Base-by-base conservation (phyloP, 352 stramenopile genomes). In the Pythium phragmitis region DNA sequence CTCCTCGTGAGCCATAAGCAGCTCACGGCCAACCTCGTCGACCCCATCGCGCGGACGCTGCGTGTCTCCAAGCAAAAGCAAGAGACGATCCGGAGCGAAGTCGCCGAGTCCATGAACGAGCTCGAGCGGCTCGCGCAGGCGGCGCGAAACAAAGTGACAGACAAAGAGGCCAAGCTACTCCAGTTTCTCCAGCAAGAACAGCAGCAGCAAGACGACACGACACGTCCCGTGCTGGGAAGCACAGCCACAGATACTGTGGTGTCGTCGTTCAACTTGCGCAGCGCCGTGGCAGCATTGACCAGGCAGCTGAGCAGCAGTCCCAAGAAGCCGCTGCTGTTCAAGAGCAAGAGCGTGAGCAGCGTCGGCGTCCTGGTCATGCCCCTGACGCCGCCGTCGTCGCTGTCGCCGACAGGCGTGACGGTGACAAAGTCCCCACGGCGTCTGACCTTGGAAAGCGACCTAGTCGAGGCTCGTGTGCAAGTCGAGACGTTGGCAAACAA, bases 21-120 rank as follows among this genome's bases (percentile, higher is more conserved):
- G 34, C 59, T 80, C 39, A 76, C 67, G 9, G 63, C 72, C 28
- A 87, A 77, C 46, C 57, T 87, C 12, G 60, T 67, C 0, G 75
- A 88, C 37, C 77, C 77, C 30, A 86, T 88, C 52, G 59, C 72
- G 14, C 71, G 79, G 14, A 87, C 77, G 13, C 75, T 88, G 36
- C 71, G 74, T 36, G 82, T 83, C 50, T 82, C 79, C 2, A 70
- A 67, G 60, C 67, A 80, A 28, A 81, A 82, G 23, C 77, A 80
- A 49, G 66, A 75, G 33, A 72, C 72, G 2, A 81, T 85, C 42
- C 67, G 65, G 55, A 71, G 76, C 12, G 79, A 85, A 54, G 37
- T 83, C 7, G 36, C 57, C 2, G 69, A 75, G 45, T 70, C 71
- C 8, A 51, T 88, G 21, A 41, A 70, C 19, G 77, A 86, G 21